phyloP scores from a whole-genome alignment of 768 basidiomycete species.

The Crepidotus variabilis region DNA sequence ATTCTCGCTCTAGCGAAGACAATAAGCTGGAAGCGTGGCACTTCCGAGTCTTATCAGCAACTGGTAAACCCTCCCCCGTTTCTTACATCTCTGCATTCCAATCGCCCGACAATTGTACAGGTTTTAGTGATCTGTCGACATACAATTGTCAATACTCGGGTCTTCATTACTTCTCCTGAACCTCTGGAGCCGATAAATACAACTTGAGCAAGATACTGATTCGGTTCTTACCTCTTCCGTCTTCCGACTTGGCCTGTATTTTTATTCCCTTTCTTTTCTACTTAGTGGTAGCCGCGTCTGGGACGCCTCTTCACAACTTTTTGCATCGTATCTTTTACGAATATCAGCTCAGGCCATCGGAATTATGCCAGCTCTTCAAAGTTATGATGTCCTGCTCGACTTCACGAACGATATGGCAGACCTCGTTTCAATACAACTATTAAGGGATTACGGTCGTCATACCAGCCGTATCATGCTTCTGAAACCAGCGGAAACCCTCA shows the following conservation, averaged over 20 bases:
- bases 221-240: background rate
- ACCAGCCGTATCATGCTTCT: constrained; percentile 52
- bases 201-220: background rate
- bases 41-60: constrained; percentile 11
- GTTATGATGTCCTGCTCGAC: constrained; percentile 64
- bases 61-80: background rate
- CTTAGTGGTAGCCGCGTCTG: constrained; percentile 27
- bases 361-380: constrained; percentile 58
- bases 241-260: constrained; percentile 3
- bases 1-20: constrained; percentile 26
- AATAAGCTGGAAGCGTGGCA: constrained; percentile 25
- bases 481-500: constrained; percentile 59
- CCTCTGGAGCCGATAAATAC: background rate
- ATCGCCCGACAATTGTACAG: constrained; percentile 6
- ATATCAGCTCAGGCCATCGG: background rate
- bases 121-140: background rate
- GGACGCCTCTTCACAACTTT: constrained; percentile 20
- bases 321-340: constrained; percentile 1
- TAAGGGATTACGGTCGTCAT: constrained; percentile 59
- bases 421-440: constrained; percentile 58
- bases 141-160: background rate
- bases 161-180: background rate
- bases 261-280: constrained; percentile 12
- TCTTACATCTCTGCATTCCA: constrained; percentile 3
- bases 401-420: constrained; percentile 69